phyloP scores from a whole-genome alignment of 1,284 basidiomycete genomes.

The Ceratobasidium sp. region DNA sequence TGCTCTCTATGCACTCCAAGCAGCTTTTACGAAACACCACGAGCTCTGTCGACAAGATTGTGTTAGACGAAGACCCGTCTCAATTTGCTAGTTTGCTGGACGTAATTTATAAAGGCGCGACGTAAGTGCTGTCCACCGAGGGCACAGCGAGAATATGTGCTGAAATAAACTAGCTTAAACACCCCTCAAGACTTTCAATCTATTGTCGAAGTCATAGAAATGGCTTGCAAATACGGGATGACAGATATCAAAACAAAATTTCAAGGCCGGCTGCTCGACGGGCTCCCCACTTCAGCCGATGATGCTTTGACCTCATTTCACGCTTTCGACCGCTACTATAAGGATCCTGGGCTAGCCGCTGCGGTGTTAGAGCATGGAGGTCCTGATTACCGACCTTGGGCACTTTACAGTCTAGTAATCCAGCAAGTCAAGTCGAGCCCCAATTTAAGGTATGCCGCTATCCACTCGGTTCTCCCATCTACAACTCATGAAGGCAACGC shows the following conservation, averaged over 20 bases:
- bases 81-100: not conserved
- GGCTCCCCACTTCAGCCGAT: not conserved
- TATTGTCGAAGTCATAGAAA: not conserved
- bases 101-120: not conserved
- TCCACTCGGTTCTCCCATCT: not conserved
- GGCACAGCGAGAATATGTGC: not conserved
- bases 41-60: not conserved
- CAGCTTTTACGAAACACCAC: not conserved
- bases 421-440: not conserved
- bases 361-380: not conserved
- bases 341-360: not conserved
- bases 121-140: not conserved
- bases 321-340: not conserved
- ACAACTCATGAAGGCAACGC: no score
- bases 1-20: not conserved
- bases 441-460: not conserved
- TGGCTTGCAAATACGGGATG: conserved; percentile 13
- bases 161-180: not conserved
- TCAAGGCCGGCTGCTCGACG: not conserved
- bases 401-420: not conserved
- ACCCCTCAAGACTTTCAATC: not conserved
- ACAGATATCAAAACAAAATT: not conserved
- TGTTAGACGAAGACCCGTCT: not conserved
- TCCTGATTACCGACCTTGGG: not conserved
- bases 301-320: not conserved